These are phyloP conservation scores for Hylodesmum podocarpum DNA, from an alignment of 306 rosid genomes.

Conservation along the genomic window DNA sequence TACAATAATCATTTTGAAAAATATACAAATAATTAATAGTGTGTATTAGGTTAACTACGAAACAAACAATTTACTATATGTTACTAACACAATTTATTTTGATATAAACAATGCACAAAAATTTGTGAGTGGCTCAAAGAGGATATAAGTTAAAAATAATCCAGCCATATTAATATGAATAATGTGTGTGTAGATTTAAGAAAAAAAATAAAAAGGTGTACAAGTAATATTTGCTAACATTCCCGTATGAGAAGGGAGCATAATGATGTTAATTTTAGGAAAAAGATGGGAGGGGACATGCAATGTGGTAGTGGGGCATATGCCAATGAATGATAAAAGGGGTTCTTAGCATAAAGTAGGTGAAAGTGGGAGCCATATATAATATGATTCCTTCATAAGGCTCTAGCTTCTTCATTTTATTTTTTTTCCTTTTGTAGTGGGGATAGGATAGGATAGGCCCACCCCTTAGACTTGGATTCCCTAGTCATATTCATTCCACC, in stretches of 20 bases:
- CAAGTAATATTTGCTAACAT: not conserved
- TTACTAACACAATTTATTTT: not conserved
- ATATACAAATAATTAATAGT: no score
- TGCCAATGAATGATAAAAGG: constrained; percentile 32
- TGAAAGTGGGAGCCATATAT: constrained; percentile 29
- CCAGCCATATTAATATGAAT: not conserved
- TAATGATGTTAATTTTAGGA: constrained; percentile 18
- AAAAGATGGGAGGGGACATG: constrained; percentile 11
- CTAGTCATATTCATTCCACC: constrained; percentile 24
- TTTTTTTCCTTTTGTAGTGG: constrained; percentile 14
- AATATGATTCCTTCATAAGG: constrained; percentile 28
- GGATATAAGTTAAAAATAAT: not conserved
- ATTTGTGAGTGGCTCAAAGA: not conserved
- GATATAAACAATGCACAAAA: not conserved
- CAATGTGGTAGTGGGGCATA: constrained; percentile 41
- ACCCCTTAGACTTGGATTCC: constrained; percentile 17
- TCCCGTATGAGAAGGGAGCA: constrained; percentile 15
- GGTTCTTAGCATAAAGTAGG: constrained; percentile 30
- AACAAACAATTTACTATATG: no score
- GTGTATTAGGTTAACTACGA: no score
- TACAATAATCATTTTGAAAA: no score
- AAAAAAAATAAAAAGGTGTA: not conserved
- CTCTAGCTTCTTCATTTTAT: not conserved
- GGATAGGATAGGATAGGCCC: constrained; percentile 19
- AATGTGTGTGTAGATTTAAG: not conserved